These are phyloP conservation scores for Dactylellina leptospora DNA, from an alignment of 2,329 filamentous ascomycete genomes.

Conservation along the genomic window DNA sequence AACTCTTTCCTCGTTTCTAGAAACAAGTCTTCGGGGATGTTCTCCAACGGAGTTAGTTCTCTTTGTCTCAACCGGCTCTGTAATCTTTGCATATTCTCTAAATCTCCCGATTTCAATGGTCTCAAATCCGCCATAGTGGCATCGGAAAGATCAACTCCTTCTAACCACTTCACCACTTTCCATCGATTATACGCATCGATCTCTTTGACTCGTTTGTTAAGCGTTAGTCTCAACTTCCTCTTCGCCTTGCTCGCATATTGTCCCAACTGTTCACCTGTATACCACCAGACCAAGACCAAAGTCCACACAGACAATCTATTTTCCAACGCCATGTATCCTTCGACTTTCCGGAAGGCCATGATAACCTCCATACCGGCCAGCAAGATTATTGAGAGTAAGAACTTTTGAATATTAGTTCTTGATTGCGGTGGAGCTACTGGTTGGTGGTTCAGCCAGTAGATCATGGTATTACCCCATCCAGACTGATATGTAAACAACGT, in stretches of 20 bases:
- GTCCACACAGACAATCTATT: neutral
- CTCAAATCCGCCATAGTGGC: neutral
- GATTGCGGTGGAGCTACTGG: neutral
- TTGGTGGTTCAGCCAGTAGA: slow-evolving; percentile 14
- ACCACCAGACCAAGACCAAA: neutral
- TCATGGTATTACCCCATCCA: neutral
- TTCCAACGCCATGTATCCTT: neutral
- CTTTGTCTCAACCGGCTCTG: neutral
- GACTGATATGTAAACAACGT: slow-evolving; percentile 24
- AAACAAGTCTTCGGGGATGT: slow-evolving; percentile 3
- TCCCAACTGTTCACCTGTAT: neutral
- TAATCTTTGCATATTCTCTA: neutral
- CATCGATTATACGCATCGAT: neutral
- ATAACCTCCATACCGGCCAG: neutral
- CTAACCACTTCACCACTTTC: neutral
- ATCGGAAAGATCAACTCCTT: neutral
- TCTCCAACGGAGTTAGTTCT: slow-evolving; percentile 1
- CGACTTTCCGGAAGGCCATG: neutral
- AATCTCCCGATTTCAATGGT: neutral
- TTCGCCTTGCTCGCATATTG: neutral
- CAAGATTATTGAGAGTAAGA: neutral
- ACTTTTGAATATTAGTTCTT: neutral
- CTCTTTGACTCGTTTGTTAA: neutral
- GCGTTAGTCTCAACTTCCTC: neutral
- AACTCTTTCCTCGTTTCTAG: neutral